Evolutionary conservation across 441 rosid species (phyloP).

Genomic region (Adansonia gregorii): DNA sequence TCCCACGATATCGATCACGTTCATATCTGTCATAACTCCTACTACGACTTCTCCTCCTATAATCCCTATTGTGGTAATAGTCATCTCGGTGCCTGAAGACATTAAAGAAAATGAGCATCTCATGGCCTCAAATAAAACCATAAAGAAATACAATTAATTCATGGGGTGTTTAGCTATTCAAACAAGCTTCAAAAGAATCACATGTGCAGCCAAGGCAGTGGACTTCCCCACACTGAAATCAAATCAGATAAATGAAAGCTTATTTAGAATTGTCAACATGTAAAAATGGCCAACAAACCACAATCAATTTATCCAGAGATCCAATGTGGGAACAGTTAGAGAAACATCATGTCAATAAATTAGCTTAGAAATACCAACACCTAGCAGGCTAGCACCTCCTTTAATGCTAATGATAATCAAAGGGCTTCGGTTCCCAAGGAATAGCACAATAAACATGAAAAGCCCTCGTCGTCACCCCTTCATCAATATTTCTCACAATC

Average conservation of each 20-base stretch:
- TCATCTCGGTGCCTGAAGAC: constrained; percentile 59
- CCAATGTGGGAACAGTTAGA: background rate
- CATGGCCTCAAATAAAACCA: background rate
- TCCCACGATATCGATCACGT: constrained; percentile 56
- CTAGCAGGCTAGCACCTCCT: background rate
- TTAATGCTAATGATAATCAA: background rate
- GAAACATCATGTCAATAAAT: background rate
- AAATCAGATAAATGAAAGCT: background rate
- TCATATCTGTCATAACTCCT: constrained; percentile 62
- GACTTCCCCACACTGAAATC: background rate
- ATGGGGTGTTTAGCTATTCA: background rate
- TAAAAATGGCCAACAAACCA: background rate
- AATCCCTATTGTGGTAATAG: constrained; percentile 50
- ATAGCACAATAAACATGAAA: background rate
- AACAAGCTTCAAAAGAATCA: background rate
- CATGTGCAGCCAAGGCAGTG: background rate
- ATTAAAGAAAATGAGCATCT: background rate
- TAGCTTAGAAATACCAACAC: background rate
- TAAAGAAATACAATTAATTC: background rate
- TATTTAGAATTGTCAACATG: background rate
- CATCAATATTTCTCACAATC: background rate
- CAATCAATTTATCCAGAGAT: background rate
- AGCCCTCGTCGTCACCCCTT: background rate
- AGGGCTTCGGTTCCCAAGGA: background rate
- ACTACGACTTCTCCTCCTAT: constrained; percentile 63